Evolutionary conservation across 2,329 filamentous ascomycete species (phyloP).

Genomic region (Penicillium glabrum): DNA sequence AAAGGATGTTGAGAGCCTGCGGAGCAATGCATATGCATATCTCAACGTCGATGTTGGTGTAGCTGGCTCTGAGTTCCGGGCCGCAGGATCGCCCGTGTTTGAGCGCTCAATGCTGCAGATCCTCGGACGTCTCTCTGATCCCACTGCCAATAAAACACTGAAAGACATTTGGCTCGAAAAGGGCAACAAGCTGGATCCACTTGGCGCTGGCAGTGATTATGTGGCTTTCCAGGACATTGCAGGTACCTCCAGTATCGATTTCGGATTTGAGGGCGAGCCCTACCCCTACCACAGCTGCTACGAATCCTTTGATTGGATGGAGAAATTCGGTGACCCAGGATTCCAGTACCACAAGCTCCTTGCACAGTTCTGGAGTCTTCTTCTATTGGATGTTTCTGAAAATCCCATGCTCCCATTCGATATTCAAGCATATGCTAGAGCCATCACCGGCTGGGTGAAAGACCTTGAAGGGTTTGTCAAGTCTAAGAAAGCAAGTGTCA

Average conservation of each 20-base stretch:
- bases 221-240: conserved; percentile 89
- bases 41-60: conserved; percentile 88
- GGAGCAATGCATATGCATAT: conserved; percentile 77
- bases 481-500: conserved; percentile 53
- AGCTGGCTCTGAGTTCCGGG: conserved; percentile 71
- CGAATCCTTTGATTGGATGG: conserved; percentile 87
- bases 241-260: conserved; percentile 82
- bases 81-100: conserved; percentile 78
- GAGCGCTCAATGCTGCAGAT: conserved; percentile 69
- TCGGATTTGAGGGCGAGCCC: conserved; percentile 68
- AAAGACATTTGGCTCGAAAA: conserved; percentile 71
- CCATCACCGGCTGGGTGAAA: conserved; percentile 64
- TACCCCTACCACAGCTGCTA: conserved; percentile 82
- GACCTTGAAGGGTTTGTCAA: conserved; percentile 67
- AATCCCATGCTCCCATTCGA: conserved; percentile 80
- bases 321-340: conserved; percentile 73
- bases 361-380: conserved; percentile 73
- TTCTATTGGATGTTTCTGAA: conserved; percentile 84
- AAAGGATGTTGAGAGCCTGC: conserved; percentile 71
- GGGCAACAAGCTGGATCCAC: conserved; percentile 59
- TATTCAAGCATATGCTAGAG: conserved; percentile 68
- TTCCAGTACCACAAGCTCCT: conserved; percentile 80
- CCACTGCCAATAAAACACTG: conserved; percentile 68
- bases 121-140: conserved; percentile 73
- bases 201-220: conserved; percentile 78